Conservation (phyloP, 352 stramenopile genomes). For the Pythium brachiatum region DNA sequence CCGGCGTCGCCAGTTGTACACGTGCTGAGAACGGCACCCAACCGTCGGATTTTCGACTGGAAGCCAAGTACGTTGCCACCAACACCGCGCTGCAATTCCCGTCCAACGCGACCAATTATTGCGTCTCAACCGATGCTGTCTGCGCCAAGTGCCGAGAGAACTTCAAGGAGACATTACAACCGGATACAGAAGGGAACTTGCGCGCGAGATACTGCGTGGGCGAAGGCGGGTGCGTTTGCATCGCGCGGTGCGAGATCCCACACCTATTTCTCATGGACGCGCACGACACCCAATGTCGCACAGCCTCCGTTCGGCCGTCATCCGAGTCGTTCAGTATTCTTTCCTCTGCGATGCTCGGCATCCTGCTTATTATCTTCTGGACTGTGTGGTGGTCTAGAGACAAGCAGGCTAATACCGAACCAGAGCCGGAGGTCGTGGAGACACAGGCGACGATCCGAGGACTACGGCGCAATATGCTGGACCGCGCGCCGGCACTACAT, state of each 20-base stretch:
- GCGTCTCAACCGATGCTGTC: too few species aligned
- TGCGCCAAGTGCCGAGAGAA: too few species aligned
- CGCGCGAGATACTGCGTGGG: not conserved
- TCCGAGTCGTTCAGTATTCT: not conserved
- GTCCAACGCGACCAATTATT: too few species aligned
- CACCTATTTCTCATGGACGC: not conserved
- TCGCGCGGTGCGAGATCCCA: not conserved
- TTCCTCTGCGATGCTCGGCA: not conserved
- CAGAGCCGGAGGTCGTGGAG: not conserved
- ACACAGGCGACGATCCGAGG: not conserved
- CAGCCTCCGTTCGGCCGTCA: not conserved
- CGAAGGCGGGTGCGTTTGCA: not conserved
- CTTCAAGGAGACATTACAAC: not conserved
- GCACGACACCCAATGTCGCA: too few species aligned
- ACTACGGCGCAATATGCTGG: slow-evolving; percentile 16
- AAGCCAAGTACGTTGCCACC: too few species aligned
- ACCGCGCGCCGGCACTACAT: slow-evolving; percentile 3
- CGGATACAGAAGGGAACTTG: too few species aligned
- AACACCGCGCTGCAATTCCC: too few species aligned
- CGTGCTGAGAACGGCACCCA: too few species aligned
- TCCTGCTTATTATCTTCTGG: not conserved
- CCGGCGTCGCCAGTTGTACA: too few species aligned
- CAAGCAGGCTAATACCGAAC: not conserved
- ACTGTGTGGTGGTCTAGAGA: not conserved
- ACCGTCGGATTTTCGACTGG: too few species aligned